These are phyloP conservation scores for Rhododendron molle DNA, from an alignment of 148 eudicot species.

Conservation along the genomic window DNA sequence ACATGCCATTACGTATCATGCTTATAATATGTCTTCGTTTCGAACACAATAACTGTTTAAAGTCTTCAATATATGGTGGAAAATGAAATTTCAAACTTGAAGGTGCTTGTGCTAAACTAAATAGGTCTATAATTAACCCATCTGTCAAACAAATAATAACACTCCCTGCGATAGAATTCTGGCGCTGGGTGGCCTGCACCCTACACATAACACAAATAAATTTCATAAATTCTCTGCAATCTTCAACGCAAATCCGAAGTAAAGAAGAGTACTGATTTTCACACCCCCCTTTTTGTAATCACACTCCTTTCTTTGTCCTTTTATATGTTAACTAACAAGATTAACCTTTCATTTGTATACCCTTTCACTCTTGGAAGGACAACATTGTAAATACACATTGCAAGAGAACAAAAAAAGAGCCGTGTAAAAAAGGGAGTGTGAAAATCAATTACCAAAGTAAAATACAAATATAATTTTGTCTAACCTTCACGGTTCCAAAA, in stretches of 20 bases:
- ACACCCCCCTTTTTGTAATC: too few relatives aligned
- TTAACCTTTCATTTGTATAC: too few relatives aligned
- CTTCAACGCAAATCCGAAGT: neutral
- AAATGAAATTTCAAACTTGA: neutral
- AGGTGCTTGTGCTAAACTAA: neutral
- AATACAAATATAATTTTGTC: neutral
- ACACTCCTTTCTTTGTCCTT: too few relatives aligned
- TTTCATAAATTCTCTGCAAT: neutral
- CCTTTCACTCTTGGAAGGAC: too few relatives aligned
- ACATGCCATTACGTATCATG: neutral
- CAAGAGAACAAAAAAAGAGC: too few relatives aligned
- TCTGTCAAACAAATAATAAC: conserved; percentile 43
- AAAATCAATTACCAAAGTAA: too few relatives aligned
- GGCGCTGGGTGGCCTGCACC: conserved; percentile 63
- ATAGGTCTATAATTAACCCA: conserved; percentile 30
- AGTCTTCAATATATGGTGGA: neutral
- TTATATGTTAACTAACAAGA: too few relatives aligned
- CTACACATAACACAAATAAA: conserved; percentile 8
- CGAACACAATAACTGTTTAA: neutral
- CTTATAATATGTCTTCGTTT: neutral
- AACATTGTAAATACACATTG: too few relatives aligned
- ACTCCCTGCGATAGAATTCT: conserved; percentile 43
- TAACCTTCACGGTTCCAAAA: conserved; percentile 21
- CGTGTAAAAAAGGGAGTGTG: too few relatives aligned
- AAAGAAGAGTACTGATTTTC: neutral